A percentile compares a stretch with the other conserved stretches of the same genome.
Conservation (phyloP, 139 green algal species). For the Dunaliella primolecta region DNA sequence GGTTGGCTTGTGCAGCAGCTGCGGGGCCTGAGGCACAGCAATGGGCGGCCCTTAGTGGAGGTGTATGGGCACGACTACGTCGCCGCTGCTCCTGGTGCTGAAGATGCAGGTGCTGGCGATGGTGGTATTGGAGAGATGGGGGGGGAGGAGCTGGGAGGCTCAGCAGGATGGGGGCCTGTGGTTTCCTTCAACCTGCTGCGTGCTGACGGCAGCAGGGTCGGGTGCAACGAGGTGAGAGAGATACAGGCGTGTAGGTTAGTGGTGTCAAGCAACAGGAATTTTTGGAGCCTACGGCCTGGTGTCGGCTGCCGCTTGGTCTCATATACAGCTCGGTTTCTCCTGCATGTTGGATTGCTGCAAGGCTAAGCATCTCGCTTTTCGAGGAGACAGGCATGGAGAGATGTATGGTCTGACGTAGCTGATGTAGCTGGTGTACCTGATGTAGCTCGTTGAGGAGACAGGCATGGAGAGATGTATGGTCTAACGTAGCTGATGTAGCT, state of each 20-base stretch:
- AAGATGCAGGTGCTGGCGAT: background rate
- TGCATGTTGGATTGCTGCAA: too few species aligned
- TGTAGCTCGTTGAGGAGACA: too few species aligned
- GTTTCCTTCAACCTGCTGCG: conserved; percentile 83
- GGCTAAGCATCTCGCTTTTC: too few species aligned
- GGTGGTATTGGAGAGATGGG: background rate
- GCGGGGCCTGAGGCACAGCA: conserved; percentile 49
- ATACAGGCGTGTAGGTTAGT: background rate
- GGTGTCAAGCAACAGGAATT: conserved; percentile 1
- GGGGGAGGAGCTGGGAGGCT: background rate
- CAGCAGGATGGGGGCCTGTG: conserved; percentile 63
- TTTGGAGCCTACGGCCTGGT: too few species aligned
- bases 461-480: too few species aligned
- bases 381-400: too few species aligned
- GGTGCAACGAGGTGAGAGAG: conserved; percentile 52
- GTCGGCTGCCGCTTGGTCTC: too few species aligned
- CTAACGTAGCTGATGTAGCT: too few species aligned
- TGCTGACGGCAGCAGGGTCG: conserved; percentile 66
- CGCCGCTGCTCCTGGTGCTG: too few species aligned
- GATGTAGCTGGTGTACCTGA: too few species aligned
- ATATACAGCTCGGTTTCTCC: too few species aligned
- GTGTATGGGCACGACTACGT: conserved; percentile 51
- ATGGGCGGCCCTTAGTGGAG: conserved; percentile 39
- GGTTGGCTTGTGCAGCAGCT: background rate
- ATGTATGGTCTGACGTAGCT: too few species aligned